A percentile compares a stretch with the other conserved stretches of the same genome.
These are phyloP conservation scores for Rhodofomes roseus DNA, from an alignment of 1,284 basidiomycete species.

Conservation along the genomic window DNA sequence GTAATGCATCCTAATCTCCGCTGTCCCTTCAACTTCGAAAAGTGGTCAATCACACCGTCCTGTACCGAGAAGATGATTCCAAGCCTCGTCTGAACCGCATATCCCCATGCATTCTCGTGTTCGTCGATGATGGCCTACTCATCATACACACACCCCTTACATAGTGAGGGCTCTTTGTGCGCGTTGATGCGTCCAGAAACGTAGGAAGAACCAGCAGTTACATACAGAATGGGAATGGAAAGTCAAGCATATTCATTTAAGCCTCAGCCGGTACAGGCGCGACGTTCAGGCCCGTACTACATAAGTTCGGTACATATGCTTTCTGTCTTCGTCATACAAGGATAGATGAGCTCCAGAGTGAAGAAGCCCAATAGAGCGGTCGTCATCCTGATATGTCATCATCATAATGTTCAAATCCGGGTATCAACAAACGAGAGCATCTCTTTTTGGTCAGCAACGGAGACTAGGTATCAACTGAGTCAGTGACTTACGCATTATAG, in stretches of 20 bases:
- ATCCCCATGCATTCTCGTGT: background rate
- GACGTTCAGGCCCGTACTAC: constrained; percentile 44
- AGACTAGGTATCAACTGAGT: too few species aligned
- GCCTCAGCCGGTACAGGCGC: too few species aligned
- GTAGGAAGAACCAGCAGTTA: too few species aligned
- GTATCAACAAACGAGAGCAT: background rate
- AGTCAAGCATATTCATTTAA: too few species aligned
- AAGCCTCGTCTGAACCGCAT: background rate
- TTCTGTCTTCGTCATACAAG: constrained; percentile 38
- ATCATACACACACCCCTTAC: too few species aligned
- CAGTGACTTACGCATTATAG: constrained; percentile 8
- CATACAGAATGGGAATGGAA: too few species aligned
- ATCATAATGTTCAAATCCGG: background rate
- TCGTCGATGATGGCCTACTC: background rate
- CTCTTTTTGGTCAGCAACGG: too few species aligned
- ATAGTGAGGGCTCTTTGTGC: too few species aligned
- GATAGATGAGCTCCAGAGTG: constrained; percentile 14
- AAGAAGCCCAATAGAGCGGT: constrained; percentile 1
- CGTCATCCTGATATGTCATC: background rate
- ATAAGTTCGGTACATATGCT: too few species aligned
- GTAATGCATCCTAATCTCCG: too few species aligned
- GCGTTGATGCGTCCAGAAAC: too few species aligned
- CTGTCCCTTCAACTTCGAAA: background rate
- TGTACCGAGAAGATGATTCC: background rate
- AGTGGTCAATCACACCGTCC: background rate